A percentile compares a stretch with the other conserved stretches of the same genome.
These are phyloP conservation scores for Mycocentrospora acerina DNA, from an alignment of 2,329 filamentous ascomycete genomes.

Conservation along the genomic window DNA sequence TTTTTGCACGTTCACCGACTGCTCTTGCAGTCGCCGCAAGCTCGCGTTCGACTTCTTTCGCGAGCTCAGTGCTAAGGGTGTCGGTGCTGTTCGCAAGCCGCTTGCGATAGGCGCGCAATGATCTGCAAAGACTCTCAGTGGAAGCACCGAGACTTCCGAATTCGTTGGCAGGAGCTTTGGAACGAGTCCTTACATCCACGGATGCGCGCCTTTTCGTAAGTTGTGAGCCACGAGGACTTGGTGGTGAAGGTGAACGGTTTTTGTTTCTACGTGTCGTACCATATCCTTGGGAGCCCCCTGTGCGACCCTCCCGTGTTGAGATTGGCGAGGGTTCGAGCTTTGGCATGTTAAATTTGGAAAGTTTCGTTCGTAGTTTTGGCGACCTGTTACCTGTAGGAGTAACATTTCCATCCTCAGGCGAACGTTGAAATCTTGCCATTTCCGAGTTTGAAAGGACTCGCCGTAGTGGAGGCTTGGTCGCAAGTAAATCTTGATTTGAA, in stretches of 20 bases:
- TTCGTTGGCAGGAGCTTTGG: slow-evolving; percentile 43
- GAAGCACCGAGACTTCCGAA: slow-evolving; percentile 38
- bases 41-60: slow-evolving; percentile 60
- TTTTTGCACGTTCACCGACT: slow-evolving; percentile 46
- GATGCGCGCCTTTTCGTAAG: slow-evolving; percentile 49
- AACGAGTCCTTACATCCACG: slow-evolving; percentile 52
- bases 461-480: slow-evolving; percentile 69
- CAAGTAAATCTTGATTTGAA: slow-evolving; percentile 35
- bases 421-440: slow-evolving; percentile 71
- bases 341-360: slow-evolving; percentile 55
- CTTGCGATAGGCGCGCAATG: slow-evolving; percentile 60
- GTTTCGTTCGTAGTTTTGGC: slow-evolving; percentile 56
- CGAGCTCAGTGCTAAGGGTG: slow-evolving; percentile 46
- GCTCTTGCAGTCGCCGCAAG: slow-evolving; percentile 51
- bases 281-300: slow-evolving; percentile 16
- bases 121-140: slow-evolving; percentile 60
- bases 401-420: slow-evolving; percentile 42
- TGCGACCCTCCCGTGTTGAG: slow-evolving; percentile 21
- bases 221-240: slow-evolving; percentile 39
- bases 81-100: slow-evolving; percentile 55
- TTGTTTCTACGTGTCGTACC: slow-evolving; percentile 31
- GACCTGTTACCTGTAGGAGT: slow-evolving; percentile 48
- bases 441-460: slow-evolving; percentile 86
- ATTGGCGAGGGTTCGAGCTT: slow-evolving; percentile 48
- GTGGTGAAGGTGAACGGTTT: slow-evolving; percentile 47